phyloP scores from a whole-genome alignment of 2,329 filamentous ascomycete species.

The Penicillium brasilianum region DNA sequence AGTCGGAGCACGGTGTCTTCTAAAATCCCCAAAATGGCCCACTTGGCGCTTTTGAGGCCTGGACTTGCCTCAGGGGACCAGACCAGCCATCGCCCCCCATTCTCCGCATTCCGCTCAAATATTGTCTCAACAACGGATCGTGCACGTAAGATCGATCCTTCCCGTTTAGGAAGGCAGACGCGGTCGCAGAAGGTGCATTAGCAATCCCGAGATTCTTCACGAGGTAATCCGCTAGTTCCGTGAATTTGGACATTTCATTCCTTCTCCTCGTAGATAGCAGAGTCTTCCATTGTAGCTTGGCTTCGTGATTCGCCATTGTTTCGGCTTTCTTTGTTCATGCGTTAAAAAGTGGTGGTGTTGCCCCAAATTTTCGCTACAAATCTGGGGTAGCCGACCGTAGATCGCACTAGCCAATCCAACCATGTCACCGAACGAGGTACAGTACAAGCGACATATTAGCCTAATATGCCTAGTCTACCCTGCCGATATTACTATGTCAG shows the following conservation, averaged over 20 bases:
- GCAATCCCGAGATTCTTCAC: conserved; percentile 16
- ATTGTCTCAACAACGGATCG: conserved; percentile 13
- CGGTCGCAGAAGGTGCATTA: conserved; percentile 11
- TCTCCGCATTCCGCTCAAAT: neutral
- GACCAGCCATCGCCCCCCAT: neutral
- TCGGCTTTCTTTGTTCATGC: conserved; percentile 1
- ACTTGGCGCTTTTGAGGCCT: conserved; percentile 14
- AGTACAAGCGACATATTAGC: conserved; percentile 1
- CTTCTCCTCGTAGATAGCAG: neutral
- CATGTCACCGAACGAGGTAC: conserved; percentile 1
- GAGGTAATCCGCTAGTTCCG: conserved; percentile 9
- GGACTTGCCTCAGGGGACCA: conserved; percentile 6
- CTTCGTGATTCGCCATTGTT: conserved; percentile 20
- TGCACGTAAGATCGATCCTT: conserved; percentile 14
- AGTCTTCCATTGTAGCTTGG: conserved; percentile 3
- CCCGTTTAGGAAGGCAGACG: conserved; percentile 28
- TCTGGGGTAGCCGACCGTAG: neutral
- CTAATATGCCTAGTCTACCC: conserved; percentile 9
- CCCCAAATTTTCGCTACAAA: neutral
- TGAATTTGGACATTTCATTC: conserved; percentile 6
- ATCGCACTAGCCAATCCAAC: conserved; percentile 8
- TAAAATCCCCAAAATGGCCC: conserved; percentile 3
- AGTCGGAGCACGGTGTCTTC: too few species aligned
- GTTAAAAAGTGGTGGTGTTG: conserved; percentile 8
- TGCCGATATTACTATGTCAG: neutral